Base-by-base conservation (phyloP, 179 eudicot genomes). In the Dionaea muscipula region DNA sequence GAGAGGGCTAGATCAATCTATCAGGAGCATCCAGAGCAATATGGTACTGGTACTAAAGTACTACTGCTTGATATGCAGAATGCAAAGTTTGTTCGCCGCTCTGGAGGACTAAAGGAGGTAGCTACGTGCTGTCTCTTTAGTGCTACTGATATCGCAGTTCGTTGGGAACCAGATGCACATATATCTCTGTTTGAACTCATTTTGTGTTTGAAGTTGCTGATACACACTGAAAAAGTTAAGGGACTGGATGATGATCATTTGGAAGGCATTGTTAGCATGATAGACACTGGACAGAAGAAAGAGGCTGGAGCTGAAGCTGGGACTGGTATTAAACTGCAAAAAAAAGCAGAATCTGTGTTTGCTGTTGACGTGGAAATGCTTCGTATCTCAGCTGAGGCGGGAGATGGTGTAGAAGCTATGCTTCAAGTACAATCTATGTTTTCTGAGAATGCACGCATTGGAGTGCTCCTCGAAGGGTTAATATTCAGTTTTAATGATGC, bases 81-180 rank as follows among this genome's bases (percentile, higher is more conserved):
- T 72, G 85, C 89, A 23, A 93, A 93, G 60, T 77, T 85, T 75
- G 90, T 93, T 15, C 79, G 82, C 50, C 80, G 96, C 57, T 69
- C 90, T 55, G 95, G 95, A 57, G 89, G 96, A 59, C 83, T 81
- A 16, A 93, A 79, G 72, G 96, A 84, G 69, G 69, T 88, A 52
- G 82, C 76, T 43, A 79, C 81, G 53, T 88, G 99, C 79, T 84
- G 93, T 66, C 89, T 88, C 67, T 88, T 93, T 64, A 93, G 99
- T 75, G 96, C 99, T 53, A 82, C 99, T 57, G 93, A 93, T 68
- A 84, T 93, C 68, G 68, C 94, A 26, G 68, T 78, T 58, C 76
- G 95, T 48, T 93, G 99, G 99, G 99, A 93, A 73, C 99, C 99
- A 15, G 99, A 93, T 85, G 86, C 73, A 46, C 99, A 93, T 53